Evolutionary conservation across 768 basidiomycete genomes (phyloP).

Genomic region (Leccinum broughii): DNA sequence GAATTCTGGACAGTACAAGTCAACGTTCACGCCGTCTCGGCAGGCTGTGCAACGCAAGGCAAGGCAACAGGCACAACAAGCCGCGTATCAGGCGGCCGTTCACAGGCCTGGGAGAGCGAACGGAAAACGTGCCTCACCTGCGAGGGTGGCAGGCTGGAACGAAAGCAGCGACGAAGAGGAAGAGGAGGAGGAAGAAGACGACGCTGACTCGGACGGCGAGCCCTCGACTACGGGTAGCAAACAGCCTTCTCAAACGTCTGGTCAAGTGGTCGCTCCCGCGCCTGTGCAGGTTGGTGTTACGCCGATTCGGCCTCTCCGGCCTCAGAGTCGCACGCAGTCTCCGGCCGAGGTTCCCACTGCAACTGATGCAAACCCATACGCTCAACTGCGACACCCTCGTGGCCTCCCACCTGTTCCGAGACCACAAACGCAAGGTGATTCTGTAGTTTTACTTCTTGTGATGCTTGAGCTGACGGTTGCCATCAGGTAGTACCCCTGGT

Average conservation of each 20-base stretch:
- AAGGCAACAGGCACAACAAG: conserved; percentile 80
- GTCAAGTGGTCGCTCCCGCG: conserved; percentile 19
- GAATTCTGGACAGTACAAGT: conserved; percentile 55
- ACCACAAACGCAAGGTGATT: conserved; percentile 46
- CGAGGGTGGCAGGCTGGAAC: conserved; percentile 46
- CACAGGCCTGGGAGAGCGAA: conserved; percentile 68
- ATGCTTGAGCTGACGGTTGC: conserved; percentile 7
- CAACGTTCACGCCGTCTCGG: conserved; percentile 86
- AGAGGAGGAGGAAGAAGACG: conserved; percentile 66
- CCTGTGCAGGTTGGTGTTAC: conserved; percentile 22
- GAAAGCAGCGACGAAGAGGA: conserved; percentile 82
- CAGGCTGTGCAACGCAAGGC: conserved; percentile 84
- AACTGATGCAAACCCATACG: conserved; percentile 39
- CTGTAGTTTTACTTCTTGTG: conserved; percentile 1
- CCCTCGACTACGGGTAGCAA: conserved; percentile 37
- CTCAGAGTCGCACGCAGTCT: conserved; percentile 33
- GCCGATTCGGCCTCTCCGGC: conserved; percentile 29
- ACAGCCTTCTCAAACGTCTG: conserved; percentile 28
- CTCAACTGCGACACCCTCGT: conserved; percentile 58
- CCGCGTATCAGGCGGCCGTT: conserved; percentile 74
- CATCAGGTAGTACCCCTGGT: conserved; percentile 30
- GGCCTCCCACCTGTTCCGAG: conserved; percentile 66
- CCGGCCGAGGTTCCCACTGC: conserved; percentile 31
- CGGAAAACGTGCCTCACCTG: conserved; percentile 42
- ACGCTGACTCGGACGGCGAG: conserved; percentile 62